Conservation (phyloP, 1,284 basidiomycete genomes). For the Inonotus hispidus region DNA sequence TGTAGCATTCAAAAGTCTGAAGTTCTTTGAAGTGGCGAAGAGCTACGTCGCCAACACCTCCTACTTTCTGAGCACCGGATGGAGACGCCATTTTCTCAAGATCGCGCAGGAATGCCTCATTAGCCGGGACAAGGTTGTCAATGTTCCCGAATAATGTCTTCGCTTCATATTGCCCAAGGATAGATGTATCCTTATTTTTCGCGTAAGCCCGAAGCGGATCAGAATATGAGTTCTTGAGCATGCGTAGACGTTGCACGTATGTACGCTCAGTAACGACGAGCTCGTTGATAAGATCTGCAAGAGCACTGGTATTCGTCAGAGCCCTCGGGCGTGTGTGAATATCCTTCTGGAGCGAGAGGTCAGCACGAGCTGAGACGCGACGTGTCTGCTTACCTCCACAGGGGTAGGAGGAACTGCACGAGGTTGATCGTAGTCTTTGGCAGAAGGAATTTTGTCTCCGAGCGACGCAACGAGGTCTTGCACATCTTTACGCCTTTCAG, state of each 20-base stretch:
- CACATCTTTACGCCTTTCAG: conserved; percentile 45
- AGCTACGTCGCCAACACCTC: conserved; percentile 80
- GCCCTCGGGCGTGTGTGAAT: conserved; percentile 47
- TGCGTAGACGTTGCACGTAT: conserved; percentile 49
- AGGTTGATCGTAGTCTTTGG: conserved; percentile 34
- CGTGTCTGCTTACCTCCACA: background rate
- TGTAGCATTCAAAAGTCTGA: conserved; percentile 85
- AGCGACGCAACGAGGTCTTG: conserved; percentile 73
- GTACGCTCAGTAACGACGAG: conserved; percentile 25
- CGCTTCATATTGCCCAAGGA: conserved; percentile 86
- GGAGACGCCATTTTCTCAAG: conserved; percentile 71
- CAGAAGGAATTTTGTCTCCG: conserved; percentile 48
- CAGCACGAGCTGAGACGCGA: background rate
- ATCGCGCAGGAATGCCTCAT: conserved; percentile 82
- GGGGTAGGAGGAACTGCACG: background rate
- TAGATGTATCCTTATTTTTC: conserved; percentile 75
- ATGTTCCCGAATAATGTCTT: conserved; percentile 93
- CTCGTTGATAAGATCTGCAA: conserved; percentile 69
- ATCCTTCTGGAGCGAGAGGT: conserved; percentile 31
- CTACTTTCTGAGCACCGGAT: conserved; percentile 50
- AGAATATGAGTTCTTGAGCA: conserved; percentile 80
- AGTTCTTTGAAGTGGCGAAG: conserved; percentile 79
- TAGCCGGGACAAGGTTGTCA: conserved; percentile 82
- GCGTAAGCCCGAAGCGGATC: conserved; percentile 87
- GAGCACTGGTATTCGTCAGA: conserved; percentile 54